Evolutionary conservation across 805 yeast species (phyloP).

Genomic region (Myxozyma melibiosi): DNA sequence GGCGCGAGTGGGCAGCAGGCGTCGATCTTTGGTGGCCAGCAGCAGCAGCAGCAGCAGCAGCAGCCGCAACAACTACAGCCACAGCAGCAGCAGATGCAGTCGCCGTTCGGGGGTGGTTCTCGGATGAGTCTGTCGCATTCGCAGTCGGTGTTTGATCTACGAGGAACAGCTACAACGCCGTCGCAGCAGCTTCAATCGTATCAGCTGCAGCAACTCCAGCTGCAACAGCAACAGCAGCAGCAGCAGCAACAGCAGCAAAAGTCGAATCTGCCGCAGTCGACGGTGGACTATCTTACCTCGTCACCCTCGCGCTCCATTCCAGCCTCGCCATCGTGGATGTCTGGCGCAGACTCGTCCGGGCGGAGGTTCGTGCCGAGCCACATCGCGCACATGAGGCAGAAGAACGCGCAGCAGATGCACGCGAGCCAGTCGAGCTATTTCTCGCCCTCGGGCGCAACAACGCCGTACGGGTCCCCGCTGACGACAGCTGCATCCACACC

Average conservation of each 20-base stretch:
- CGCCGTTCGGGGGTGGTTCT: constrained; percentile 2
- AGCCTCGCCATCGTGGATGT: constrained; percentile 25
- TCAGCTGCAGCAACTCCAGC: constrained; percentile 32
- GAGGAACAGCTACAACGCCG: constrained; percentile 28
- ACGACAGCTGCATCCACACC: constrained; percentile 18
- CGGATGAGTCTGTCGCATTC: constrained; percentile 17
- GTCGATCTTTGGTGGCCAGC: neutral
- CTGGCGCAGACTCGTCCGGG: constrained; percentile 7
- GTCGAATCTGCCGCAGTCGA: constrained; percentile 25
- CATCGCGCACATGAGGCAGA: constrained; percentile 25
- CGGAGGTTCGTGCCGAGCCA: constrained; percentile 28
- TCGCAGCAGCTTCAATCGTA: constrained; percentile 30
- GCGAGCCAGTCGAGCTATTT: constrained; percentile 2
- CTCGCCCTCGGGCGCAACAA: neutral
- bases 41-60: constrained; percentile 16
- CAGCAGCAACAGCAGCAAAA: constrained; percentile 28
- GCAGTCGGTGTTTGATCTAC: constrained; percentile 26
- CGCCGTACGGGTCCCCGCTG: neutral
- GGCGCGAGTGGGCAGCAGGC: neutral
- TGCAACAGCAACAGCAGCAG: constrained; percentile 26
- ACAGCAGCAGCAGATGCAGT: neutral
- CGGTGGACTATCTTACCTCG: constrained; percentile 10
- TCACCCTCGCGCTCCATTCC: constrained; percentile 22
- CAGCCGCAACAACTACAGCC: constrained; percentile 2
- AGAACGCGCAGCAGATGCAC: constrained; percentile 13